phyloP scores from a whole-genome alignment of 257 asterid species.

The Euphrasia confusa region DNA sequence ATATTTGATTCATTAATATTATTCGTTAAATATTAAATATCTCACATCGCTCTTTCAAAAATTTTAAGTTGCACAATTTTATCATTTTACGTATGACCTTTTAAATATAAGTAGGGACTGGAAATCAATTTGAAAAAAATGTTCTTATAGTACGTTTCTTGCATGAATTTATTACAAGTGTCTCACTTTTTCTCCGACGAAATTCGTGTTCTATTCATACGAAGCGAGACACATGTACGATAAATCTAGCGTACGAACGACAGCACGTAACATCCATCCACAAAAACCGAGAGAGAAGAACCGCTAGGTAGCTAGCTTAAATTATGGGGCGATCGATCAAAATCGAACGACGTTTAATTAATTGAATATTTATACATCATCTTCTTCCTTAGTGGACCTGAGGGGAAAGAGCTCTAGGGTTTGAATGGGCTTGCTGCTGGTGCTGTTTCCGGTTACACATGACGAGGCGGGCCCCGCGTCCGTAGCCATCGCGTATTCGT shows the following conservation, averaged over 20 bases:
- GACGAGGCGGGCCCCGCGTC: conserved; percentile 32
- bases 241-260: background rate
- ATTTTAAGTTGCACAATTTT: too few relatives aligned
- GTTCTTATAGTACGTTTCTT: background rate
- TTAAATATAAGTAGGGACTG: too few relatives aligned
- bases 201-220: background rate
- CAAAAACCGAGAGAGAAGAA: background rate
- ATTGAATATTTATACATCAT: background rate
- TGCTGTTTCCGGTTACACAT: background rate
- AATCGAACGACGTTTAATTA: too few relatives aligned
- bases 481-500: conserved; percentile 42
- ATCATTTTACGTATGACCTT: too few relatives aligned
- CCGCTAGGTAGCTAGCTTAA: background rate
- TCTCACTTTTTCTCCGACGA: background rate
- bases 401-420: conserved; percentile 83
- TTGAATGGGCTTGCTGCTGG: conserved; percentile 37
- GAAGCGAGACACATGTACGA: background rate
- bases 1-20: background rate
- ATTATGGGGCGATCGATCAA: background rate
- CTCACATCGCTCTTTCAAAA: too few relatives aligned
- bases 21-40: too few relatives aligned
- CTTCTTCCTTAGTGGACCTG: conserved; percentile 20
- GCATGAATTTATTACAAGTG: conserved; percentile 13
- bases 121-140: too few relatives aligned
- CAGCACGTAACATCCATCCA: too few relatives aligned